Evolutionary conservation across 768 basidiomycete genomes (phyloP).

Genomic region (Panus rudis): DNA sequence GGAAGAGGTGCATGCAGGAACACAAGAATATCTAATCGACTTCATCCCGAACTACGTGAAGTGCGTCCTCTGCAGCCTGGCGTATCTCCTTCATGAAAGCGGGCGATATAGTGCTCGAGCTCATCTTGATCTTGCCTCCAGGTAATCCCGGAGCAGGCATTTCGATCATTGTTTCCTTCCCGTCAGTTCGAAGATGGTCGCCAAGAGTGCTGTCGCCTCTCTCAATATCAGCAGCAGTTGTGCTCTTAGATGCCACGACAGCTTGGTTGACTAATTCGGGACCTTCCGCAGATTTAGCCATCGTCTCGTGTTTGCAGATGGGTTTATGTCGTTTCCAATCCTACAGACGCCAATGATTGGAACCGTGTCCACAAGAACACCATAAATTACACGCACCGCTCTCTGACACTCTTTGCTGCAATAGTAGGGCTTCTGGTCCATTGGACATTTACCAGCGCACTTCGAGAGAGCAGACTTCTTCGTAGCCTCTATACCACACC

Average conservation of each 20-base stretch:
- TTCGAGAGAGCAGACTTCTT: conserved; percentile 8
- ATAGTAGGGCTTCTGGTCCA: conserved; percentile 13
- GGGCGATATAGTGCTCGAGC: conserved; percentile 4
- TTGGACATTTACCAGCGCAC: conserved; percentile 12
- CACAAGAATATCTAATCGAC: too few relatives aligned
- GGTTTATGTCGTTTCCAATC: conserved; percentile 11
- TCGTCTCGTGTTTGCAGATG: conserved; percentile 4
- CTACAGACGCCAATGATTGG: conserved; percentile 1
- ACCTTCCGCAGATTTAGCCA: conserved; percentile 2
- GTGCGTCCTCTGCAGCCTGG: too few relatives aligned
- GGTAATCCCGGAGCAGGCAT: neutral
- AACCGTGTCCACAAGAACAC: neutral
- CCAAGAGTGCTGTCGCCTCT: too few relatives aligned
- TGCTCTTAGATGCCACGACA: neutral
- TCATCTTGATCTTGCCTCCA: neutral
- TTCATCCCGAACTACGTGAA: neutral
- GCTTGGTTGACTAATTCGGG: conserved; percentile 3
- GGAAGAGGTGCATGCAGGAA: too few relatives aligned
- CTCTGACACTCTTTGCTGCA: conserved; percentile 16
- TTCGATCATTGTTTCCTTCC: neutral
- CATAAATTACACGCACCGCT: conserved; percentile 4
- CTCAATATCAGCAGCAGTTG: neutral
- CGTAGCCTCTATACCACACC: conserved; percentile 13
- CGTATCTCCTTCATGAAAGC: conserved; percentile 2
- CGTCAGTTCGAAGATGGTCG: neutral